A percentile compares a stretch with the other conserved stretches of the same genome.
These are phyloP conservation scores for Rosa chinensis DNA, from an alignment of 306 rosid species.

Conservation along the genomic window DNA sequence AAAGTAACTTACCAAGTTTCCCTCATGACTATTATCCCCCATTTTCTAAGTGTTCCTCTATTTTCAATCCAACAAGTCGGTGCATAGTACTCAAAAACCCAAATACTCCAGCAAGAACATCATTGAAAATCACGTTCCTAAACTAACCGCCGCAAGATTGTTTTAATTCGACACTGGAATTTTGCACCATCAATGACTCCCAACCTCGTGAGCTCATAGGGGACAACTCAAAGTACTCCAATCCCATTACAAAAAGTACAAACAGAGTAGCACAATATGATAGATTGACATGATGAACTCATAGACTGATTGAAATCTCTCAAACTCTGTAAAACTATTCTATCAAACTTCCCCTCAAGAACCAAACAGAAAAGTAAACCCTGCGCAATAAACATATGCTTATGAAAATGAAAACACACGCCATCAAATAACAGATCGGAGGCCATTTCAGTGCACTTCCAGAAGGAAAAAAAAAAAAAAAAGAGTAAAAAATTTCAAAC, in stretches of 20 bases:
- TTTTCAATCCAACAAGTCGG: background rate
- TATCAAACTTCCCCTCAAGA: constrained; percentile 5
- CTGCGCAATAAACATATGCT: background rate
- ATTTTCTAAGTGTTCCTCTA: background rate
- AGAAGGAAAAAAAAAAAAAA: background rate
- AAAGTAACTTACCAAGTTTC: background rate
- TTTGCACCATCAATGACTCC: background rate
- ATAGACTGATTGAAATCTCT: no score
- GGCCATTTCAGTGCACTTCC: background rate
- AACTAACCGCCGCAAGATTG: background rate
- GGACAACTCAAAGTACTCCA: background rate
- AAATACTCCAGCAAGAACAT: background rate
- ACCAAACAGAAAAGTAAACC: constrained; percentile 4
- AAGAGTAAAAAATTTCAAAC: background rate
- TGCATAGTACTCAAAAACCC: background rate
- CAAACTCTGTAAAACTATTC: background rate
- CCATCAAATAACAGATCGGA: constrained; percentile 11
- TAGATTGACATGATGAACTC: background rate
- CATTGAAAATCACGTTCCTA: background rate
- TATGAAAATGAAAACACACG: background rate
- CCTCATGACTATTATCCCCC: background rate
- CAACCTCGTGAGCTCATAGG: background rate
- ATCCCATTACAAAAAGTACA: background rate
- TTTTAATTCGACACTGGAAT: background rate
- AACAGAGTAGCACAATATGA: no score